Evolutionary conservation across 306 rosid species (phyloP), one percentile per base, ranked within the genome.

Genomic region (Fagus crenata): DNA sequence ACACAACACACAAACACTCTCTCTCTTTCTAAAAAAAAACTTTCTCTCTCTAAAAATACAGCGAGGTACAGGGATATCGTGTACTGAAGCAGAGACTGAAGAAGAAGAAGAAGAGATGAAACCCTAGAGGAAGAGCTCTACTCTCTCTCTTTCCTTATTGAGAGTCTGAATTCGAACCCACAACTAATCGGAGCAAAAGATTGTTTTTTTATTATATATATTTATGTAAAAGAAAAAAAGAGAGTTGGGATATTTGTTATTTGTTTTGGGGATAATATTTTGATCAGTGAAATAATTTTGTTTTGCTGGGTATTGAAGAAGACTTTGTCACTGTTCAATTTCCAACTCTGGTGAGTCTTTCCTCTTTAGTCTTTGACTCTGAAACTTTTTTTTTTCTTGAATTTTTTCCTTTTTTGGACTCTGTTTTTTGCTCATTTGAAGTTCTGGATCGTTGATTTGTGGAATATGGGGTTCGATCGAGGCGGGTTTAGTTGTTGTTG

Each of bases 381-480:
- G 35, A 69, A 72, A 72, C 12, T 68, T 60, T 51, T 53, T 42
- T 63, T 17, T 53, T 54, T 77, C 2, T 31, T 39, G 12, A 3
- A 9, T 58, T 28, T 2, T 28, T 22, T 18, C 7, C 6, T 9
- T 58, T 58, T 28, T 12, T 58, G 46, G 22, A 67, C 41, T 40
- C 11, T 36, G 71, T 37, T 39, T 67, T 69, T 76, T 41, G 54
- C 73, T 75, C 61, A n/a, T 53, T 73, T 59, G 33, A 41, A 77
- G 81, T 80, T 81, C 75, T 84, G 78, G 84, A 82, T 87, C 86
- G 82, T 81, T 84, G 90, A 88, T 92, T 89, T 69, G 77, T 51
- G 81, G 49, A 53, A 53, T 43, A 80, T 69, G 3, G 28, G 77
- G 49, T 81, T 90, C 87, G 90, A 89, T 90, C 96, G 88, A 79